phyloP scores from a whole-genome alignment of 106 monocot species.

The Vanilla planifolia region DNA sequence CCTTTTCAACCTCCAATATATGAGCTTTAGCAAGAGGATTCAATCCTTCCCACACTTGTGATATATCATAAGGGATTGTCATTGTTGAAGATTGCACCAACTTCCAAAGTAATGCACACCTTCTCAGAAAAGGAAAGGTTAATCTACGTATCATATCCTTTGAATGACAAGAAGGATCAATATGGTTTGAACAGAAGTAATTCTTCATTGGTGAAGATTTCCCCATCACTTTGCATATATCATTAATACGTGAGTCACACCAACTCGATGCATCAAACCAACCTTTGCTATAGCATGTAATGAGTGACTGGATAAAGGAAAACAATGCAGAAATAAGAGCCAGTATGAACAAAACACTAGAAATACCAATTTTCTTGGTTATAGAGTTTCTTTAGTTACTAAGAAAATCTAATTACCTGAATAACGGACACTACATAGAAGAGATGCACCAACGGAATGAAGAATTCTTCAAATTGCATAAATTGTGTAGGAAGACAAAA shows the following conservation, averaged over 20 bases:
- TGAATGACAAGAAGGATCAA: conserved; percentile 47
- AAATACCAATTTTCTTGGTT: background rate
- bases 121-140: conserved; percentile 82
- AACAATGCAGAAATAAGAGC: background rate
- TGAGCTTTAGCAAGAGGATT: conserved; percentile 14
- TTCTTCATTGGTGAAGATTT: conserved; percentile 31
- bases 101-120: conserved; percentile 72
- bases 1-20: conserved; percentile 13
- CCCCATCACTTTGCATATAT: conserved; percentile 51
- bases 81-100: conserved; percentile 42
- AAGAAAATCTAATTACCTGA: conserved; percentile 59
- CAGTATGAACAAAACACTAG: background rate
- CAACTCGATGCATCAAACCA: conserved; percentile 44
- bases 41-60: conserved; percentile 29
- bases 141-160: conserved; percentile 70
- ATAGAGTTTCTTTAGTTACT: conserved; percentile 1
- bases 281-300: conserved; percentile 60
- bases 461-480: conserved; percentile 51
- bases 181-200: conserved; percentile 54
- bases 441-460: conserved; percentile 70
- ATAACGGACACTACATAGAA: conserved; percentile 77
- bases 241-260: conserved; percentile 31
- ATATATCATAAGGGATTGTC: conserved; percentile 29
- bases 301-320: conserved; percentile 50
- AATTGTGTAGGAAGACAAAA: conserved; percentile 77